Evolutionary conservation across 2,329 filamentous ascomycete genomes (phyloP), one percentile per base, ranked within the genome.

Genomic region (Trichoderma sp.): DNA sequence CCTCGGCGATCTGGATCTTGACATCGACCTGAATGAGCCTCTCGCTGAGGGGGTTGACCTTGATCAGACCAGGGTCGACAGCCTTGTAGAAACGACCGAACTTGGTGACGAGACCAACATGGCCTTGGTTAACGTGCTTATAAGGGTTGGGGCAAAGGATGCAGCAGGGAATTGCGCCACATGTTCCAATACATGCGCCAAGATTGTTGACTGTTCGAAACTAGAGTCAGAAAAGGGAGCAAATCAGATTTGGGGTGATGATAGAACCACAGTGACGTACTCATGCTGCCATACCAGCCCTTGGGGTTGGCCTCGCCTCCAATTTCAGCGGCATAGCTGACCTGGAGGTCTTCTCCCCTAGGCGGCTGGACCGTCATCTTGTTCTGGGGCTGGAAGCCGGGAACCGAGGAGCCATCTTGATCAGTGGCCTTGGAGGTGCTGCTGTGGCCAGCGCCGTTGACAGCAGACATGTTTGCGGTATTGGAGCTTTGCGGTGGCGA

Each of bases 1-100:
- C 96, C 86, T 99, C 92, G 81, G 97, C 94, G 75, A 97, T 98
- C 85, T 99, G 96, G 77, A 98, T 98, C 90, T 98, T 99, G 84
- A 99, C 96, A 81, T 99, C 96, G 80, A 99, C 92, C 78, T 97
- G 93, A 76, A 94, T 91, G 55, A 99, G 88, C 72, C 87, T 89
- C 86, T 99, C 96, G 78, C 92, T 95, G 69, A 98, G 90, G 3
- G 95, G 95, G 85, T 99, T 99, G 86, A 99, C 91, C 86, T 97
- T 97, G 82, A 98, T 94, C 36, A 99, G 91, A 80, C 96, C 96
- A 3, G 96, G 96, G 81, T 99, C 96, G 75, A 98, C 95, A 12
- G 96, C 94, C 82, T 95, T 93, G 82, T 97, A 93, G 84, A 99
- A 98, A 75, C 91, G 88, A 78, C 96, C 96, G 76, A 99, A 99